Base-by-base conservation (phyloP, 192 early-diverging fungal species). In the Glomus cerebriforme region DNA sequence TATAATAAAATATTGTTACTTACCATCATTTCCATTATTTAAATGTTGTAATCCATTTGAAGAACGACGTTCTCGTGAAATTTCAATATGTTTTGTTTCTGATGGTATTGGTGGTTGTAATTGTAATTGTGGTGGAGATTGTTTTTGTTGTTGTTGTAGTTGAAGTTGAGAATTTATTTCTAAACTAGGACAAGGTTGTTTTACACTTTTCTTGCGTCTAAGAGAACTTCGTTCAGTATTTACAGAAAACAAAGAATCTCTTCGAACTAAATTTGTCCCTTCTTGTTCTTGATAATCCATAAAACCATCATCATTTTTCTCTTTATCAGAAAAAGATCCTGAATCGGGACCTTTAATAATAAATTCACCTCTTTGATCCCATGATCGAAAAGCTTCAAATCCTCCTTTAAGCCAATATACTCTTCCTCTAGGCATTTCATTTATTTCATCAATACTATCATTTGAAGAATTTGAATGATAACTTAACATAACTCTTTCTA, bases 321-420 rank as follows among this genome's bases (percentile, higher is more conserved):
- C 39, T 43, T 65, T 78, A 32, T 47, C 29, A 10, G 54, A 47
- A 27, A 24, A 7, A 49, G 19, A 47, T 59, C n/a, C 66, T 6
- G 27, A 13, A 2, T 59, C 79, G 15, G 77, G 32, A 3, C 72
- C 60, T 2, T 35, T 63, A 58, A 83, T n/a, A 17, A 75, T 45
- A 29, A 81, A 83, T 58, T 82, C 79, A 37, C 77, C 75, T 8
- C 65, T n/a, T 19, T 58, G 31, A 80, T 85, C 84, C 84, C 84
- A 85, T 8, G 76, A 54, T 31, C 75, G 74, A 65, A 89, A 87
- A 1, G 84, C 83, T 15, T 89, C 84, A 71, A 85, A 89, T 4
- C 88, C 88, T 22, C 86, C 88, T 35, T 85, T 81, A 12, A 89
- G 79, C 45, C 83, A 89, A 77, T 83, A 85, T 24, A 85, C 75